Evolutionary conservation across 331 rosid genomes (phyloP), one percentile per base, ranked within the genome.

Genomic region (Erythrophleum ivorense): DNA sequence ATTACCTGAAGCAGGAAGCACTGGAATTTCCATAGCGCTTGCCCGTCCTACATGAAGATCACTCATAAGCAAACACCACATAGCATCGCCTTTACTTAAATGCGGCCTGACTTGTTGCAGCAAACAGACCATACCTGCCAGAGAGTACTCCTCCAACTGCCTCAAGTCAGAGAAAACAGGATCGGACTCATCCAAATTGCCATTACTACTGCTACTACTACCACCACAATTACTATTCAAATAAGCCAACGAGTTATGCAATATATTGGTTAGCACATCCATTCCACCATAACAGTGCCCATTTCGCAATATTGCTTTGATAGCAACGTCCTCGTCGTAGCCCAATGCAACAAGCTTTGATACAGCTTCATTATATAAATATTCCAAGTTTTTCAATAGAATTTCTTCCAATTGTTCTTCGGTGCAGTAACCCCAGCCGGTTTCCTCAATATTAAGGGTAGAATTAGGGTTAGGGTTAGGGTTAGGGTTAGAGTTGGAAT

Each of bases 61-160:
- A 80, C 94, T 93, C 98, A 89, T 95, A 34, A 93, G 94, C 92
- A 95, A 85, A 85, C 98, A 93, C 98, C 98, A 92, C 98, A 95
- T 90, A 13, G 97, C 99, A 86, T 95, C 97, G 5, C 97, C 97
- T 86, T 92, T 93, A 78, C 91, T 95, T 90, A 95, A 87, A 79
- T 91, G 83, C 9, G 97, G 97, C 79, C 90, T 93, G 77, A 90
- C 87, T 75, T 90, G 98, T 62, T 91, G 98, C 88, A 95, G 87
- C 90, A 93, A 84, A 83, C 94, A 88, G 54, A 93, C 94, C 97
- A 93, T 91, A 36, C 94, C 92, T 0, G 96, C 96, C 58, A 95
- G 85, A 9, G 97, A 88, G 65, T 90, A 90, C 90, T 91, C 97
- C 88, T 91, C 92, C 75, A 95, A 71, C 85, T 95, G 98, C 89